Evolutionary conservation across 768 basidiomycete species (phyloP), one percentile per base, ranked within the genome.

Genomic region (Amanita muscaria): DNA sequence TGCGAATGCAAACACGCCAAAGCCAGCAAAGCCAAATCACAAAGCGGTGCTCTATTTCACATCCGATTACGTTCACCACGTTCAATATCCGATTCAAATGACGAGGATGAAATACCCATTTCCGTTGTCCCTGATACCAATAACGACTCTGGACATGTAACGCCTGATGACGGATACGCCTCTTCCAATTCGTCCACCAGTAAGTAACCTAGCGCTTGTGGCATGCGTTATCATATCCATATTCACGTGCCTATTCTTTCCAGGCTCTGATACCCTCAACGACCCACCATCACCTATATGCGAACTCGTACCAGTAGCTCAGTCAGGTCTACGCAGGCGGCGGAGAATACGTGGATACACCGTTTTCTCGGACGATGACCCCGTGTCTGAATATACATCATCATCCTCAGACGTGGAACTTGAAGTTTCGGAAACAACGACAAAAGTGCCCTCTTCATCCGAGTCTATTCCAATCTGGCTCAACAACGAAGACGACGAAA

Each of bases 341-440:
- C 54, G n/a, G n/a, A n/a, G 63, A 25, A 47, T 63, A 4, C 62
- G 57, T 21, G 69, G 69, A 2, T 76, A 73, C 50, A 40, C 47
- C 2, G 53, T 74, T 34, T 60, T 68, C 50, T 68, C 73, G 1
- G 75, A 73, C 46, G 66, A 66, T 29, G 68, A 65, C 34, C 42
- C 52, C 1, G 57, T 42, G 63, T 53, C 5, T 29, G 57, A 57
- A 8, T 55, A 58, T 55, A 62, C 2, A 51, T 51, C n/a, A n/a
- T n/a, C n/a, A n/a, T n/a, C n/a, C 11, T 44, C 51, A 14, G 42
- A 44, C 42, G 23, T 33, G 11, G 23, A n/a, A n/a, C n/a, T n/a
- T n/a, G n/a, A n/a, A n/a, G n/a, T n/a, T n/a, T n/a, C n/a, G n/a
- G n/a, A n/a, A n/a, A n/a, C n/a, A n/a, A n/a, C n/a, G n/a, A n/a